phyloP scores from a whole-genome alignment of 306 rosid species.

The Cucumis melo region DNA sequence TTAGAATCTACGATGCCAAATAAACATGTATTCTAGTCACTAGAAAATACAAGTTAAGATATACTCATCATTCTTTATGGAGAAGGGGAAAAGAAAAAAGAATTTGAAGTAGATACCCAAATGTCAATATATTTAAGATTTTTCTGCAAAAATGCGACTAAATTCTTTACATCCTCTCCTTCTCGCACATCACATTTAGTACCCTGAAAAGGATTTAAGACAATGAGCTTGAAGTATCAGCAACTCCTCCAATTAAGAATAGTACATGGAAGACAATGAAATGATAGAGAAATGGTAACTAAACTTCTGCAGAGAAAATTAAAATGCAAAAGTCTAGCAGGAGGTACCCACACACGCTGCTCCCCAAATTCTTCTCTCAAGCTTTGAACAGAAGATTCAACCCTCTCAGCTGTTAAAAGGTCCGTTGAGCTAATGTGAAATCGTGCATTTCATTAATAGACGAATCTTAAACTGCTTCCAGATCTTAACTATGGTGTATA shows the following conservation, averaged over 20 bases:
- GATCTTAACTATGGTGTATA: neutral
- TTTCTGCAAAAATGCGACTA: constrained; percentile 67
- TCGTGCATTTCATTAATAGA: neutral
- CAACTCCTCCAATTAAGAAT: constrained; percentile 3
- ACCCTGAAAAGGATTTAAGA: constrained; percentile 39
- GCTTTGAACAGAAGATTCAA: constrained; percentile 44
- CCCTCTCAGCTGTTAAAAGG: constrained; percentile 45
- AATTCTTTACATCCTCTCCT: constrained; percentile 67
- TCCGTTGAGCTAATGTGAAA: neutral
- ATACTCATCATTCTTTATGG: neutral
- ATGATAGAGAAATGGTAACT: neutral
- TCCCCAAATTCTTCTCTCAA: constrained; percentile 61
- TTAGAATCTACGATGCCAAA: neutral
- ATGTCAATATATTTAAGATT: constrained; percentile 65
- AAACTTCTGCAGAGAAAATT: neutral
- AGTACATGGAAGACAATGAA: neutral
- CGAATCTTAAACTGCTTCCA: neutral
- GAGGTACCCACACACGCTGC: constrained; percentile 97
- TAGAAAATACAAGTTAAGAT: neutral
- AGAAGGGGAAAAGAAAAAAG: neutral
- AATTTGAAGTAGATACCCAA: constrained; percentile 47
- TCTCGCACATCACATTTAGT: constrained; percentile 71
- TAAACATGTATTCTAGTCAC: neutral
- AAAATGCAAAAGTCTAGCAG: constrained; percentile 24
- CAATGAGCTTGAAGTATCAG: constrained; percentile 10